A percentile compares a stretch with the other conserved stretches of the same genome.
Evolutionary conservation across 2,329 filamentous ascomycete genomes (phyloP).

Genomic region (Colletotrichum tanaceti): DNA sequence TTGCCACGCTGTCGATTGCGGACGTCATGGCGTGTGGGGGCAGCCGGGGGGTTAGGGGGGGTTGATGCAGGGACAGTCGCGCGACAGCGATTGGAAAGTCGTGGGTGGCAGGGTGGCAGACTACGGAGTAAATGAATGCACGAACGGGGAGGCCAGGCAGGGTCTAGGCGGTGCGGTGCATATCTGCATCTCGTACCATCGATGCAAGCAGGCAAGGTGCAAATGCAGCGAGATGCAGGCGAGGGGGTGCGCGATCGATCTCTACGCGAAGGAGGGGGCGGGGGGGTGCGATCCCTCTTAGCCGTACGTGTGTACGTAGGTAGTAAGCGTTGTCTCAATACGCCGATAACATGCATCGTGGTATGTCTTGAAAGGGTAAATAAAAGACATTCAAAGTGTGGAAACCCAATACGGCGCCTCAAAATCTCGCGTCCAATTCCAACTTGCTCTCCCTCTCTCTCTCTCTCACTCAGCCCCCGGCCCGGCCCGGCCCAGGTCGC

Average conservation of each 20-base stretch:
- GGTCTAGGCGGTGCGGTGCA: neutral
- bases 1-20: neutral
- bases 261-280: neutral
- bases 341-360: neutral
- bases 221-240: neutral
- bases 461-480: slow-evolving; percentile 29
- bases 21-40: slow-evolving; percentile 33
- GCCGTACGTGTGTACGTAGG: too few species aligned
- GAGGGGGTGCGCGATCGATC: neutral
- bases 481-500: slow-evolving; percentile 65
- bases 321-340: neutral
- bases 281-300: neutral
- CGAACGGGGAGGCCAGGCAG: too few species aligned
- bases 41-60: neutral
- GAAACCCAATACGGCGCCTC: too few species aligned
- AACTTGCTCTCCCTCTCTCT: neutral
- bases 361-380: neutral
- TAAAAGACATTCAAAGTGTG: too few species aligned
- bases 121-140: too few species aligned
- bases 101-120: slow-evolving; percentile 36
- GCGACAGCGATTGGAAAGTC: neutral
- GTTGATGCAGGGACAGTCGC: neutral
- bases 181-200: neutral
- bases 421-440: neutral
- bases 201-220: neutral